Conservation (phyloP, 78 protist species). For the Cavenderia fasciculata region DNA sequence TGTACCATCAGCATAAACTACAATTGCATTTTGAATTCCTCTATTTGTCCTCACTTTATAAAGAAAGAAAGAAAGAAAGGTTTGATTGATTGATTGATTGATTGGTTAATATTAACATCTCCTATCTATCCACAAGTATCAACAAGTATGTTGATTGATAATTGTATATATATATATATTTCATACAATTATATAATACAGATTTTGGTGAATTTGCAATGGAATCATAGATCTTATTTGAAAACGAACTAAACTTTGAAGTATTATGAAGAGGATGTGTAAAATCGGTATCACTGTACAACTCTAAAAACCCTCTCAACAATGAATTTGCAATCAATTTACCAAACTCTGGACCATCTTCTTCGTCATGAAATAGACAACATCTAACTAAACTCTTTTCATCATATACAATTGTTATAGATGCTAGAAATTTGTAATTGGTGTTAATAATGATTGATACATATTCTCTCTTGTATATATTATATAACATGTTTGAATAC, state of each 20-base stretch:
- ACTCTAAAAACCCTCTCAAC: slow-evolving; percentile 60
- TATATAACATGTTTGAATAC: too few species aligned
- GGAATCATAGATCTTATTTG: slow-evolving; percentile 66
- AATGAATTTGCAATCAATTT: slow-evolving; percentile 57
- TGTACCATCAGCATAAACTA: slow-evolving; percentile 60
- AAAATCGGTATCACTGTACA: slow-evolving; percentile 59
- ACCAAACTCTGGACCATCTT: slow-evolving; percentile 70
- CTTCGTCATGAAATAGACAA: slow-evolving; percentile 70
- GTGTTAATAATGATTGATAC: too few species aligned
- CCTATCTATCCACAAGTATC: too few species aligned
- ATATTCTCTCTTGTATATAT: too few species aligned
- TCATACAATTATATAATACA: slow-evolving; percentile 17
- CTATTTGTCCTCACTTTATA: slow-evolving; percentile 45
- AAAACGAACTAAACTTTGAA: slow-evolving; percentile 45
- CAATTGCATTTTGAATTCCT: slow-evolving; percentile 69
- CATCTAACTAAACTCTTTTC: slow-evolving; percentile 59
- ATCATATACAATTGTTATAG: slow-evolving; percentile 74
- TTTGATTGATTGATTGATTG: background rate
- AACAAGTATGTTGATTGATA: too few species aligned
- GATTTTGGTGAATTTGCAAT: slow-evolving; percentile 61
- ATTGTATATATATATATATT: background rate
- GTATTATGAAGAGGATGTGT: slow-evolving; percentile 47
- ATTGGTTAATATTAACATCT: too few species aligned
- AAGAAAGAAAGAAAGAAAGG: too few species aligned
- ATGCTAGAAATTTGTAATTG: background rate